Base-by-base conservation (phyloP, 2,329 filamentous ascomycete genomes). In the Botrytis aclada region DNA sequence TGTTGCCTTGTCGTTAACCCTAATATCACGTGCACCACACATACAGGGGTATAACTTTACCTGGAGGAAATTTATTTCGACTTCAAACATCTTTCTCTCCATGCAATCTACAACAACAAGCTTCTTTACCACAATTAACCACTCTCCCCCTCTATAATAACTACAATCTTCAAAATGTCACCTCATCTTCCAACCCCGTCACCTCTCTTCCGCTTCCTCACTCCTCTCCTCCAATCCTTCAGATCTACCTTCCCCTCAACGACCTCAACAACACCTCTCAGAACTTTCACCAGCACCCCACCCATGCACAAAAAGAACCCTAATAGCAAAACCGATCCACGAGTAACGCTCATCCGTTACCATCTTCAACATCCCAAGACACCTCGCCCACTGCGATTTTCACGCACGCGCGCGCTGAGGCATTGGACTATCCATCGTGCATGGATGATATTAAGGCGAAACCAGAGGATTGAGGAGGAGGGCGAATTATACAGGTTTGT, bases 361-460 rank as follows among this genome's bases (percentile, higher is more conserved):
- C 88, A 90, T 82, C 88, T 93, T 77, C 83, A 87, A 79, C 91
- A 93, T 82, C 89, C 90, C 2, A 83, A 87, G 43, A 92, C 89
- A 10, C 91, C 90, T 0, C 89, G 90, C 20, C 95, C 96, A 0
- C 88, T 99, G 76, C 92, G 94, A 79, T 95, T 98, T 88, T 94
- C 90, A 58, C 94, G 95, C 78, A 92, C 92, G 83, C 91, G 96
- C 72, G 88, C 90, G 83, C 90, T 99, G 76, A 93, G 96, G 64
- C 96, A 99, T 86, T 99, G 96, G 96, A 98, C 96, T 69, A 98
- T 99, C 83, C 95, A 98, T 86, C 94, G 96, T 78, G 95, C 95
- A 34, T 98, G 95, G 94, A 87, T 93, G 79, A 86, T 98, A 43
- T 92, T 92, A 84, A 90, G 91, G 79, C 88, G 90, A 77, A 88